These are phyloP conservation scores for Verticillium dahliae DNA, from an alignment of 2,329 filamentous ascomycete genomes.

Conservation along the genomic window DNA sequence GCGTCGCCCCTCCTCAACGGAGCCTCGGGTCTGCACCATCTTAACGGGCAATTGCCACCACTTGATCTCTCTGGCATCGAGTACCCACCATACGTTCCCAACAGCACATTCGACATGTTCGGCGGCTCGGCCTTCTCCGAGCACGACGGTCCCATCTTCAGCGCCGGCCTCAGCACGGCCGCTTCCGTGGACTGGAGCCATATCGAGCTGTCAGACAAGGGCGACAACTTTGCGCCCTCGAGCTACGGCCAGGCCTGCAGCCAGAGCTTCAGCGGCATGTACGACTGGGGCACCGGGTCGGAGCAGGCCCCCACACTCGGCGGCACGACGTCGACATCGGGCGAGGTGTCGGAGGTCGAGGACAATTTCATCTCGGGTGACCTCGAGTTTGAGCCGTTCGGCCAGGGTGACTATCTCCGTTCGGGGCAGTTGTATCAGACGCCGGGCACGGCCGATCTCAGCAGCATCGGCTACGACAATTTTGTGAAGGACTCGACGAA, in stretches of 20 bases:
- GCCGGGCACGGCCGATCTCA: slow-evolving; percentile 31
- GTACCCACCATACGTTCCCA: slow-evolving; percentile 41
- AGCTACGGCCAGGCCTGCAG: slow-evolving; percentile 47
- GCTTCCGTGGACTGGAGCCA: slow-evolving; percentile 39
- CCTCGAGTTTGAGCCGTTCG: slow-evolving; percentile 42
- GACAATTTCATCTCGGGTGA: slow-evolving; percentile 43
- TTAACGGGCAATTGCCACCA: slow-evolving; percentile 47
- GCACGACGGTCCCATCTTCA: slow-evolving; percentile 53
- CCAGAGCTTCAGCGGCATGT: slow-evolving; percentile 43
- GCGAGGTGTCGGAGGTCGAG: slow-evolving; percentile 62
- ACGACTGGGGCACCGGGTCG: slow-evolving; percentile 45
- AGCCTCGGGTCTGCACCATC: slow-evolving; percentile 40
- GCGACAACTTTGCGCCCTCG: slow-evolving; percentile 44
- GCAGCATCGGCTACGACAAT: slow-evolving; percentile 47
- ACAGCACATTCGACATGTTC: slow-evolving; percentile 45
- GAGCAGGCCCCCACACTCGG: slow-evolving; percentile 49
- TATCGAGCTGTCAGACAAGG: slow-evolving; percentile 39
- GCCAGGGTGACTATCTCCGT: slow-evolving; percentile 36
- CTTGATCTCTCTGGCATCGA: slow-evolving; percentile 53
- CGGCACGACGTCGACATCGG: slow-evolving; percentile 54
- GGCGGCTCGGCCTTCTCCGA: slow-evolving; percentile 38
- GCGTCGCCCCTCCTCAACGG: slow-evolving; percentile 50
- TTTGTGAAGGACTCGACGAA: slow-evolving; percentile 44
- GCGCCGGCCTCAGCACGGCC: slow-evolving; percentile 49
- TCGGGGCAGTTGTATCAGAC: slow-evolving; percentile 18